Evolutionary conservation across 495 filamentous ascomycete genomes (phyloP).

Genomic region (Thermochaetoides thermophila): DNA sequence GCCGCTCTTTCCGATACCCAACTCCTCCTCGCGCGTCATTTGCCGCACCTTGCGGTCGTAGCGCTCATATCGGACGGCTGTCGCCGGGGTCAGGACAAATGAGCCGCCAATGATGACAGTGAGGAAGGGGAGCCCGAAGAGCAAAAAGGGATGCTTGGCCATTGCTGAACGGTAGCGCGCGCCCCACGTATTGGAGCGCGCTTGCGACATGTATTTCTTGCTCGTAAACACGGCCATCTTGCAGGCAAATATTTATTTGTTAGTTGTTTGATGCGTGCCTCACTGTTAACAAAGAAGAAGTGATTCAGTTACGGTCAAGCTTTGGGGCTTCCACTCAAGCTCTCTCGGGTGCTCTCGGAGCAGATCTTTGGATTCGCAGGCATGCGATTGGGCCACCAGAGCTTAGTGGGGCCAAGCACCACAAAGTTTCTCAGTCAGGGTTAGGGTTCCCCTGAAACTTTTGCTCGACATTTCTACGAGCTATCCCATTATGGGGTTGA

Average conservation of each 20-base stretch:
- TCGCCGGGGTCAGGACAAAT: conserved; percentile 86
- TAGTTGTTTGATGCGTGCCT: no score
- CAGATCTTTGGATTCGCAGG: no score
- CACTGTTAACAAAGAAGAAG: no score
- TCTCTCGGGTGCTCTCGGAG: no score
- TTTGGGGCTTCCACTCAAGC: no score
- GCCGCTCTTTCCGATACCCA: conserved; percentile 58
- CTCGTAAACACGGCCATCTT: conserved; percentile 57
- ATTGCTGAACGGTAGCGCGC: conserved; percentile 59
- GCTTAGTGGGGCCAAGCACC: not conserved
- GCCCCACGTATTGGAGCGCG: conserved; percentile 48
- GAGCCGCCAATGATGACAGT: conserved; percentile 82
- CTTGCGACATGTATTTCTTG: conserved; percentile 53
- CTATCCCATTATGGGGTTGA: not conserved
- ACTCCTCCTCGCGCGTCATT: conserved; percentile 66
- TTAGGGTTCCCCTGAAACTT: conserved; percentile 5
- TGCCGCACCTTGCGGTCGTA: conserved; percentile 77
- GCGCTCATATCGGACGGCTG: conserved; percentile 82
- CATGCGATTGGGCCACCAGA: not conserved
- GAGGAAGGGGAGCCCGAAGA: conserved; percentile 95
- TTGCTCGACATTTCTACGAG: no score
- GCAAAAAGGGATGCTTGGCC: conserved; percentile 64
- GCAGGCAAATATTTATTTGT: no score
- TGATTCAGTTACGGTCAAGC: no score
- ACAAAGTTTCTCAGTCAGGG: not conserved